A percentile compares a stretch with the other conserved stretches of the same genome.
These are phyloP conservation scores for Monosporascus sp. DNA, from an alignment of 2,329 filamentous ascomycete genomes.

Conservation along the genomic window DNA sequence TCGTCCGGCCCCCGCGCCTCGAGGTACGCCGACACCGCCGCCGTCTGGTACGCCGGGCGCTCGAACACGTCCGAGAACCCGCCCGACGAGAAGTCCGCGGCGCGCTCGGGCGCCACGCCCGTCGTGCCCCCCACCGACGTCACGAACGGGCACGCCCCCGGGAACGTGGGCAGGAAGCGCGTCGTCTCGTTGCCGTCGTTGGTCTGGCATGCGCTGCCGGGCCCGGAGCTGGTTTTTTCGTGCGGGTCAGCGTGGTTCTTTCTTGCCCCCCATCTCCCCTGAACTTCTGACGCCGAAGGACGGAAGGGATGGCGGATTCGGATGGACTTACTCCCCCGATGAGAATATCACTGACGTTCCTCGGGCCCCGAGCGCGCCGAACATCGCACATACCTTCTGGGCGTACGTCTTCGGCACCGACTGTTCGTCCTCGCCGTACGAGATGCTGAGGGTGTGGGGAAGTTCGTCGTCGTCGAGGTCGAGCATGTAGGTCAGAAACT, in stretches of 20 bases:
- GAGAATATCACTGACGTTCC: constrained; percentile 23
- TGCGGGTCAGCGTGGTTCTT: constrained; percentile 2
- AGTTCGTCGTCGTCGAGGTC: constrained; percentile 17
- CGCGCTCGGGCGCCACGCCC: constrained; percentile 42
- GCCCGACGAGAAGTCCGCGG: constrained; percentile 46
- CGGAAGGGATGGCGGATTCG: neutral
- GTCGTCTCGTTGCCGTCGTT: constrained; percentile 51
- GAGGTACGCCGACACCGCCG: constrained; percentile 40
- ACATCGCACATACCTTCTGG: constrained; percentile 21
- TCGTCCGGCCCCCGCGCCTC: constrained; percentile 16
- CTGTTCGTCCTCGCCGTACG: constrained; percentile 22
- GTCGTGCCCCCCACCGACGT: constrained; percentile 56
- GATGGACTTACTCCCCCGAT: constrained; percentile 21
- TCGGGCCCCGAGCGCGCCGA: constrained; percentile 21
- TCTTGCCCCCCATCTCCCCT: neutral
- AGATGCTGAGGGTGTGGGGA: constrained; percentile 20
- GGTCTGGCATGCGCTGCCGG: constrained; percentile 37
- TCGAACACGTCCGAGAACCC: constrained; percentile 45
- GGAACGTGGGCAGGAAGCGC: constrained; percentile 49
- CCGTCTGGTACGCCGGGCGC: constrained; percentile 40
- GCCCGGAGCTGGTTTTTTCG: constrained; percentile 15
- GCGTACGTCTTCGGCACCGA: constrained; percentile 19
- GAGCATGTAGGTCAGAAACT: constrained; percentile 21
- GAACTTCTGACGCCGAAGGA: neutral
- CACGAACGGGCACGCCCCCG: constrained; percentile 51